These are phyloP conservation scores for Aspergillus ochraceus DNA, from an alignment of 2,329 filamentous ascomycete species.

Conservation along the genomic window DNA sequence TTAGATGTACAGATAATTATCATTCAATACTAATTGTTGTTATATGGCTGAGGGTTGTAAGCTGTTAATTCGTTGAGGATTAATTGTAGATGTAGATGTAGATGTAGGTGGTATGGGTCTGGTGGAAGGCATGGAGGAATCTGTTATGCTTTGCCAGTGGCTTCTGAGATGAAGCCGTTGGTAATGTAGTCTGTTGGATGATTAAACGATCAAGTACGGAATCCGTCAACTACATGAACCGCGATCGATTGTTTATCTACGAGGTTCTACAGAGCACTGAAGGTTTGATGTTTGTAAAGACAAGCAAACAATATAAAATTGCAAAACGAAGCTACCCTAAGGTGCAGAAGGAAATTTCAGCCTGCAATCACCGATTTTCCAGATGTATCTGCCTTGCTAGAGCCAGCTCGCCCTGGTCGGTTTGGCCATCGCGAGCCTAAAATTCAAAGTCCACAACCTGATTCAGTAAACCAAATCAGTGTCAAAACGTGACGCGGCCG, in stretches of 20 bases:
- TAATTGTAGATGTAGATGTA: too few species aligned
- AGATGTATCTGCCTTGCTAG: constrained; percentile 7
- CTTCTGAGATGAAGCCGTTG: too few species aligned
- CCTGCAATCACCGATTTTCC: constrained; percentile 9
- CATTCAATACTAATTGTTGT: background rate
- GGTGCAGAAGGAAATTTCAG: background rate
- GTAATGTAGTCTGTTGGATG: too few species aligned
- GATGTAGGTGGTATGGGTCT: too few species aligned
- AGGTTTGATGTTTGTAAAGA: background rate
- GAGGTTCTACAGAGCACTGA: background rate
- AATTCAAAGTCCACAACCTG: background rate
- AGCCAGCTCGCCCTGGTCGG: constrained; percentile 9
- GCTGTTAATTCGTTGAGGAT: too few species aligned
- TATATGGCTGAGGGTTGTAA: too few species aligned
- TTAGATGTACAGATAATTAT: background rate
- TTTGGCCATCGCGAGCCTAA: constrained; percentile 8
- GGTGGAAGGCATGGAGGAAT: too few species aligned
- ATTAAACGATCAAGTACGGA: too few species aligned
- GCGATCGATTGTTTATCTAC: background rate
- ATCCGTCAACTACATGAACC: too few species aligned
- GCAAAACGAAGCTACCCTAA: constrained; percentile 1
- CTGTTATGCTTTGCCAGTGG: too few species aligned
- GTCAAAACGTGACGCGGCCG: background rate
- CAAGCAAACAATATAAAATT: background rate
- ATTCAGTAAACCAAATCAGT: background rate